Percentiles rank a stretch among this genome's conserved stretches.
Conservation (phyloP, 768 basidiomycete species). For the Neoboletus subvelutipes region DNA sequence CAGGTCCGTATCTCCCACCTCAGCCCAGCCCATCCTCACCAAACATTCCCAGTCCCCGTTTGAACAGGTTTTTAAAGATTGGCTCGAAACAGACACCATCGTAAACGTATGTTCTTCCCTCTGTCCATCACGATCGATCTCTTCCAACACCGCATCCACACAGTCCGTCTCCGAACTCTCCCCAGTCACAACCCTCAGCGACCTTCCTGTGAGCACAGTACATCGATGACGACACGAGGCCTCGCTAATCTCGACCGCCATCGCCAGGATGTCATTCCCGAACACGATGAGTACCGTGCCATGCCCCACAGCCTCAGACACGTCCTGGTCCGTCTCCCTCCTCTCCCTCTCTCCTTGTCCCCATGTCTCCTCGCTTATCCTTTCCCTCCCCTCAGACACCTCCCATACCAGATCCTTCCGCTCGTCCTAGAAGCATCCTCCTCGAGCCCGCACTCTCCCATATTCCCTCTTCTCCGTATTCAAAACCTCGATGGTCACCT, state of each 20-base stretch:
- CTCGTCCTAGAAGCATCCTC: conserved; percentile 29
- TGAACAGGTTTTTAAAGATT: conserved; percentile 18
- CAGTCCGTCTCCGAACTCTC: conserved; percentile 26
- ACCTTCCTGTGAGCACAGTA: conserved; percentile 29
- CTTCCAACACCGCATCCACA: neutral
- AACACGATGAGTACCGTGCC: conserved; percentile 26
- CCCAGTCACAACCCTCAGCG: conserved; percentile 21
- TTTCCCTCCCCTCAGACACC: conserved; percentile 19
- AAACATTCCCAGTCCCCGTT: neutral
- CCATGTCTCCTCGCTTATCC: conserved; percentile 10
- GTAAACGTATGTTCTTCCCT: conserved; percentile 23
- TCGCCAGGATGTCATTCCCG: conserved; percentile 29
- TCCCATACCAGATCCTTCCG: conserved; percentile 14
- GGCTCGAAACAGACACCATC: conserved; percentile 21
- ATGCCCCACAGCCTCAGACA: conserved; percentile 33
- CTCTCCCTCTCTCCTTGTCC: neutral
- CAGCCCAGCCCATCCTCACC: neutral
- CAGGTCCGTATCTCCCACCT: neutral
- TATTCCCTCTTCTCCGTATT: conserved; percentile 18
- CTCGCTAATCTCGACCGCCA: conserved; percentile 22
- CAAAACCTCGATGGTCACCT: conserved; percentile 20
- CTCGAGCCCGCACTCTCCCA: conserved; percentile 20
- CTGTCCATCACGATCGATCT: neutral
- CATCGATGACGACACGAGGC: conserved; percentile 17
- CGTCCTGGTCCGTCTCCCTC: conserved; percentile 26